Base-by-base conservation (phyloP, 1,284 basidiomycete species). In the Xanthoconium separans region DNA sequence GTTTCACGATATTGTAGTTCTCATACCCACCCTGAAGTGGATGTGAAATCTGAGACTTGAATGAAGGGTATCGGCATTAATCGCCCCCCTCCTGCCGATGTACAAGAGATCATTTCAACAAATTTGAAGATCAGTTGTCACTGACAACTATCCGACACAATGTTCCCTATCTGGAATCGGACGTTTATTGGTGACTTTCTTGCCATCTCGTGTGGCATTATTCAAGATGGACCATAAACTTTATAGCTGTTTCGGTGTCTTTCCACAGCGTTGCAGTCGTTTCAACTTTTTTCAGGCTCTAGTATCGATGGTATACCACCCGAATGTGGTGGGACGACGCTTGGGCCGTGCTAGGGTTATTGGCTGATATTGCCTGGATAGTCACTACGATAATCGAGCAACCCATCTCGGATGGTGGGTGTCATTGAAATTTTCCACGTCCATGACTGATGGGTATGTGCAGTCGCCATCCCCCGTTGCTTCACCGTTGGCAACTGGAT, bases 281-380 rank as follows among this genome's bases (percentile, higher is more conserved):
- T 13, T 59, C 50, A 1, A 66, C 68, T 5, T 15, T 61, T 18
- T 66, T 68, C 46, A 56, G 65, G 34, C 57, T 68, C 33, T 60
- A 55, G 50, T 70, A 65, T 39, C 53, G 55, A 29, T 66, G 61
- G 57, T 37, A 58, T 44, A 59, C 48, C 10, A 31, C 34, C 4
- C 65, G 39, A 10, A 20, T 69, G 48, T 69, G 68, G 68, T 70
- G 61, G 65, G 69, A 70, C 12, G 69, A 70, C 33, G 54, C 43
- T 5, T 63, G 55, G 58, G 65, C 58, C 1, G 24, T 18, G 5
- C 7, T 63, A 6, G 68, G 64, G 4, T 40, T 63, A 4, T 33
- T 52, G 20, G 59, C 51, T 12, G 67, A 68, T 36, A 13, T 56
- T 5, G 41, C 34, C 5, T 57, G 45, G 40, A 12, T 66, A 22